These are phyloP conservation scores for Fusarium setosum DNA, from an alignment of 2,329 filamentous ascomycete species.

Conservation along the genomic window DNA sequence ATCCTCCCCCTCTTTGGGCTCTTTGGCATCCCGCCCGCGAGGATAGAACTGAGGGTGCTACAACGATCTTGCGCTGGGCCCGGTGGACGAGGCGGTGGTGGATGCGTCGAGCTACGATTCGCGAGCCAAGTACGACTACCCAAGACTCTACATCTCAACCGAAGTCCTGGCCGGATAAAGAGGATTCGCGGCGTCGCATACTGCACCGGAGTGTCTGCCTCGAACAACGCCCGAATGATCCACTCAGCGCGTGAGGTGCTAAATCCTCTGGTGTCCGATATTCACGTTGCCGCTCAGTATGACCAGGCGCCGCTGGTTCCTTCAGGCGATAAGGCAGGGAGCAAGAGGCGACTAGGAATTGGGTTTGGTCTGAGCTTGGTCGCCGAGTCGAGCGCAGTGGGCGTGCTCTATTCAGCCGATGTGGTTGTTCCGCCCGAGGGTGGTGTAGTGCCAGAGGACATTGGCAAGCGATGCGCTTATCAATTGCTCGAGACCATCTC, in stretches of 20 bases:
- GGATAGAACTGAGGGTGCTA: conserved; percentile 87
- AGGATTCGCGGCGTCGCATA: conserved; percentile 94
- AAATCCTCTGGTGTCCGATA: conserved; percentile 87
- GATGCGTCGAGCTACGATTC: conserved; percentile 93
- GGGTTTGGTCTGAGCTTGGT: conserved; percentile 93
- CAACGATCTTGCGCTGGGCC: conserved; percentile 82
- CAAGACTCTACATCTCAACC: conserved; percentile 89
- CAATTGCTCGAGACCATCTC: conserved; percentile 87
- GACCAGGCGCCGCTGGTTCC: conserved; percentile 71
- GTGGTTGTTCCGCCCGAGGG: conserved; percentile 79
- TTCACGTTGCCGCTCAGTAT: conserved; percentile 87
- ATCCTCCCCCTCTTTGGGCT: conserved; percentile 89
- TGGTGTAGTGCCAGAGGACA: conserved; percentile 87
- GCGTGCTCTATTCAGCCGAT: conserved; percentile 90
- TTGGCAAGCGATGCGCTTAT: conserved; percentile 88
- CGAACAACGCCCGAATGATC: conserved; percentile 96
- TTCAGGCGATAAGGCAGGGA: conserved; percentile 64
- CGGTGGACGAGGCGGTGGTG: conserved; percentile 83
- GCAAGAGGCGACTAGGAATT: conserved; percentile 78
- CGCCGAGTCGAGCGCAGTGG: conserved; percentile 86
- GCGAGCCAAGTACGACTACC: conserved; percentile 93
- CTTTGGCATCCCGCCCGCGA: conserved; percentile 83
- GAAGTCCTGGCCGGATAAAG: conserved; percentile 87
- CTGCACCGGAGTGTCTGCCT: conserved; percentile 88
- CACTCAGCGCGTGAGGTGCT: conserved; percentile 87